Conservation (phyloP, 129 eudicot genomes). For the Centella asiatica region DNA sequence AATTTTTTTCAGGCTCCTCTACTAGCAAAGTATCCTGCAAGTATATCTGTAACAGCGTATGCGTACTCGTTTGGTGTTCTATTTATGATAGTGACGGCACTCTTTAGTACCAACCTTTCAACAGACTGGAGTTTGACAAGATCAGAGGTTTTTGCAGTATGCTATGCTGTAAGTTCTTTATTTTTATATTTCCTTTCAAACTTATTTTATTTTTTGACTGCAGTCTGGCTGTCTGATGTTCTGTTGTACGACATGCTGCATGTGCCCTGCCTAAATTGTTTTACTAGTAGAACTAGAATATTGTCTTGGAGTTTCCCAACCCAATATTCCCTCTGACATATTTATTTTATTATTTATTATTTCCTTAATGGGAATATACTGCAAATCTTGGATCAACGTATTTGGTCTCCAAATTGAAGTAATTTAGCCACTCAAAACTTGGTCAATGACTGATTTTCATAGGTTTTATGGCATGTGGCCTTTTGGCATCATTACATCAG, state of each 20-base stretch:
- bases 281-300: neutral
- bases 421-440: too few relatives aligned
- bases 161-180: slow-evolving; percentile 72
- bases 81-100: slow-evolving; percentile 65
- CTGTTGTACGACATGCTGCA: neutral
- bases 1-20: slow-evolving; percentile 73
- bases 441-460: too few relatives aligned
- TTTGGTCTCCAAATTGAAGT: too few relatives aligned
- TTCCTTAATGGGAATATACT: too few relatives aligned
- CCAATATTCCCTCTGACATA: too few relatives aligned
- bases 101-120: slow-evolving; percentile 44
- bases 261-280: slow-evolving; percentile 3
- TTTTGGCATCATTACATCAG: too few relatives aligned
- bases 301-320: too few relatives aligned
- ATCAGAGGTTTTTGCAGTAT: slow-evolving; percentile 72
- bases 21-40: slow-evolving; percentile 88
- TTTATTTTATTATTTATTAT: too few relatives aligned
- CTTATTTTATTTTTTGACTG: slow-evolving; percentile 3
- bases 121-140: slow-evolving; percentile 65
- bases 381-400: too few relatives aligned
- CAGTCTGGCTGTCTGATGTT: neutral
- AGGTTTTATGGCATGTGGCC: too few relatives aligned
- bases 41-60: slow-evolving; percentile 89
- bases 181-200: neutral
- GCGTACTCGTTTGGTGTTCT: slow-evolving; percentile 80